Conservation (phyloP, 164 flowering plant species). For the Chloranthus sessilifolius region DNA sequence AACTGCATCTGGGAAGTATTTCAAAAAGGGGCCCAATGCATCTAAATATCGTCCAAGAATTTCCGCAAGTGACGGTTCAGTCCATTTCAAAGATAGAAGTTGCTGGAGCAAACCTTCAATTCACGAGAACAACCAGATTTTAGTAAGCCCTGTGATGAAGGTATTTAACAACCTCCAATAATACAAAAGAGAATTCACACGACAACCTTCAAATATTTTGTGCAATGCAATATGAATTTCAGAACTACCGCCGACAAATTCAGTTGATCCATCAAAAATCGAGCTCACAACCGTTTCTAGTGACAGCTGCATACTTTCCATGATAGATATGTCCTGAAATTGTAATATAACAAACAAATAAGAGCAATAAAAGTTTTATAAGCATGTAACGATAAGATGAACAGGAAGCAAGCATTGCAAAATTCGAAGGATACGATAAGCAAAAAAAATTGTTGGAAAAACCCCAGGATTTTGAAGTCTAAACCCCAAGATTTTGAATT, state of each 20-base stretch:
- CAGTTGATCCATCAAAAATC: conserved; percentile 78
- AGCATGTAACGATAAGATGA: conserved; percentile 4
- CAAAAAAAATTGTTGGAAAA: too few relatives aligned
- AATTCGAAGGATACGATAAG: too few relatives aligned
- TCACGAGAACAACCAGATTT: conserved; percentile 21
- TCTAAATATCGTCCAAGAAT: conserved; percentile 75
- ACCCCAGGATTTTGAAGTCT: too few relatives aligned
- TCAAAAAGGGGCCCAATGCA: conserved; percentile 84
- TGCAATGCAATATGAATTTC: conserved; percentile 47
- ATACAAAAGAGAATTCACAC: conserved; percentile 13
- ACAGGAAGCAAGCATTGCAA: too few relatives aligned
- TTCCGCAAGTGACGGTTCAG: conserved; percentile 70
- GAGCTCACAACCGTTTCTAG: conserved; percentile 62
- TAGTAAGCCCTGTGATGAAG: conserved; percentile 16
- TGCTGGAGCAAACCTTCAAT: conserved; percentile 73
- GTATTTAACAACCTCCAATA: not conserved
- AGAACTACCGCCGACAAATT: conserved; percentile 37
- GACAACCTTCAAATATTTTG: conserved; percentile 76
- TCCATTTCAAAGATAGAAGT: conserved; percentile 84
- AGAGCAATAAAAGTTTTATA: not conserved
- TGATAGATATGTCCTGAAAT: conserved; percentile 53
- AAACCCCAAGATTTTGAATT: too few relatives aligned
- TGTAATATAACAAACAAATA: not conserved
- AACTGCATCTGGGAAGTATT: conserved; percentile 75
- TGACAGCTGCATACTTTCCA: conserved; percentile 89